Base-by-base conservation (phyloP, 306 rosid genomes). In the Dalbergia oliveri region DNA sequence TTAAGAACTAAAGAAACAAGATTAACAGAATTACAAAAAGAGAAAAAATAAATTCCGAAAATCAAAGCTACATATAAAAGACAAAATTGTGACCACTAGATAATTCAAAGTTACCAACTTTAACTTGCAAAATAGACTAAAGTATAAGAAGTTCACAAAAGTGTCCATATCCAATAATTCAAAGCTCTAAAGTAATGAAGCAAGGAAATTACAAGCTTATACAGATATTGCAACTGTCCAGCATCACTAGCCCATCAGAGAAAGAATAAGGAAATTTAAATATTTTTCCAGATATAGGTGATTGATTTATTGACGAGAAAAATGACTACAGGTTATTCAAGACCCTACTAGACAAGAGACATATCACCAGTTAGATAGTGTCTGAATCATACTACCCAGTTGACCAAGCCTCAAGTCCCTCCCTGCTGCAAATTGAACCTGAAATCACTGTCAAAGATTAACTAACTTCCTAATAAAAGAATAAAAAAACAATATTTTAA, bases 391-490 rank as follows among this genome's bases (percentile, higher is more conserved):
- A 81, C 73, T 84, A 80, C 99, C 98, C 84, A 95, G 92, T 79
- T 95, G 96, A 59, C 86, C 98, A 62, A 97, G 99, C 86, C 94
- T 91, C 79, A 88, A 89, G 85, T 95, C 99, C 84, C 99, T 95
- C 73, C 99, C 98, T 1, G 98, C 98, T 70, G 98, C 97, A 90
- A 95, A 93, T 80, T 95, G 99, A 81, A 95, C 98, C 99, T 93
- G 86, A 86, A 84, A 78, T 67, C 77, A 76, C 78, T 77, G 31
- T 39, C 51, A 81, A 60, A 61, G 43, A 57, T 77, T 79, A 84
- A 79, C 50, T 66, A 60, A 35, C 60, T 47, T 74, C 58, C 71
- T 14, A 35, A 31, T 47, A 60, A n/a, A n/a, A n/a, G n/a, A n/a
- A n/a, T n/a, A n/a, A n/a, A n/a, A n/a, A n/a, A n/a, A n/a, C n/a